Evolutionary conservation across 2,329 filamentous ascomycete species (phyloP).

Genomic region (Bipolaris gigantea): DNA sequence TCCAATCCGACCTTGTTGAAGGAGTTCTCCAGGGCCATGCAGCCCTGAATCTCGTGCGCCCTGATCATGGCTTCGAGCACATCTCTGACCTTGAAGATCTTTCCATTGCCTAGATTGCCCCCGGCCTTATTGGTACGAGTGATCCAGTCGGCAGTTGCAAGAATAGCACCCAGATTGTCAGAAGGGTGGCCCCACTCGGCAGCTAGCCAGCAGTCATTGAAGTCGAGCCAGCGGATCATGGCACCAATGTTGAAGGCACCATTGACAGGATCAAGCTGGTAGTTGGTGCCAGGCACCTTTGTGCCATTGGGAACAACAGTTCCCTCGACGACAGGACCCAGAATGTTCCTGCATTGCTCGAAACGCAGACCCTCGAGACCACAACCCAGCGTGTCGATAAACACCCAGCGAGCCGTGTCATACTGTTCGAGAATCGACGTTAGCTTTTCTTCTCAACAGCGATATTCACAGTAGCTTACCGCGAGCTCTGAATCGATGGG

Average conservation of each 20-base stretch:
- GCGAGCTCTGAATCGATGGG: slow-evolving; percentile 88
- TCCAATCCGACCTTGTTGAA: slow-evolving; percentile 99
- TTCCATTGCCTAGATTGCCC: slow-evolving; percentile 70
- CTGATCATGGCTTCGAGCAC: slow-evolving; percentile 98
- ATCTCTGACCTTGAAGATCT: slow-evolving; percentile 84
- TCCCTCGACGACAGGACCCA: slow-evolving; percentile 88
- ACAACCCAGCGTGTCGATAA: slow-evolving; percentile 95
- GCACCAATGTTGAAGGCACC: slow-evolving; percentile 98
- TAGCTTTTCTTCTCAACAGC: slow-evolving; percentile 12
- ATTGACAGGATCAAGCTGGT: slow-evolving; percentile 92
- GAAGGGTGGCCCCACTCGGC: slow-evolving; percentile 99
- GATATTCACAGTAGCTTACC: slow-evolving; percentile 56
- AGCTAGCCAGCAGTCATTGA: slow-evolving; percentile 99
- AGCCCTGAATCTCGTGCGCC: slow-evolving; percentile 98
- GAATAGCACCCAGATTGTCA: slow-evolving; percentile 95
- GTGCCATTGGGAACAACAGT: slow-evolving; percentile 90
- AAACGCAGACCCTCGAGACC: slow-evolving; percentile 94
- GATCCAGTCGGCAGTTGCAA: slow-evolving; percentile 96
- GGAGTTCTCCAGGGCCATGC: slow-evolving; percentile 93
- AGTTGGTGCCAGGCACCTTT: slow-evolving; percentile 87
- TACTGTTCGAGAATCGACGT: slow-evolving; percentile 57
- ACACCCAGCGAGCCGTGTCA: slow-evolving; percentile 94
- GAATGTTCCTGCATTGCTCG: slow-evolving; percentile 92
- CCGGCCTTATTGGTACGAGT: slow-evolving; percentile 90
- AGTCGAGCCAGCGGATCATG: slow-evolving; percentile 99